phyloP scores from a whole-genome alignment of 106 monocot species.

The Narthecium ossifragum region DNA sequence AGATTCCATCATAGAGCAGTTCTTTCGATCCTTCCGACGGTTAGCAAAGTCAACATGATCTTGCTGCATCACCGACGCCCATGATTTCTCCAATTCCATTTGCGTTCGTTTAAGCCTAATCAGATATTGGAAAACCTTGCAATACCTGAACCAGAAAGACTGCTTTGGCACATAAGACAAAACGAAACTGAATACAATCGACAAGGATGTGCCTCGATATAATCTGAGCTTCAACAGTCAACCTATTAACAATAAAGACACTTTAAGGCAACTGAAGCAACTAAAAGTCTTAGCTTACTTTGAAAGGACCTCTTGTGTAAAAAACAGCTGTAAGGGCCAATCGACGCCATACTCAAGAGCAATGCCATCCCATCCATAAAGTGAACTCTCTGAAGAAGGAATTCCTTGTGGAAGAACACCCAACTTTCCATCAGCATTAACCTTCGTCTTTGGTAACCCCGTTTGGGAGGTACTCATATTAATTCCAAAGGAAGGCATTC shows the following conservation, averaged over 20 bases:
- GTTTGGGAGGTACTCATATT: conserved; percentile 28
- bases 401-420: conserved; percentile 30
- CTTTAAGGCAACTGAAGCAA: too few relatives aligned
- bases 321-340: conserved; percentile 93
- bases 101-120: conserved; percentile 92
- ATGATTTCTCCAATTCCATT: conserved; percentile 97
- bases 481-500: conserved; percentile 77
- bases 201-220: neutral
- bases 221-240: neutral
- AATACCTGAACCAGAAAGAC: conserved; percentile 55
- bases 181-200: neutral
- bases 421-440: conserved; percentile 21
- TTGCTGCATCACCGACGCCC: conserved; percentile 97
- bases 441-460: conserved; percentile 35
- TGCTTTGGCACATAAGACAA: conserved; percentile 6
- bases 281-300: conserved; percentile 52
- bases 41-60: conserved; percentile 84
- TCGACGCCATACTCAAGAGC: conserved; percentile 85
- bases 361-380: conserved; percentile 97
- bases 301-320: conserved; percentile 89
- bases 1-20: conserved; percentile 21
- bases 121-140: conserved; percentile 86
- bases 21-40: conserved; percentile 51
- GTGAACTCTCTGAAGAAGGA: conserved; percentile 37
- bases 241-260: neutral